These are phyloP conservation scores for Amyloporia xantha DNA, from an alignment of 768 basidiomycete species.

Conservation along the genomic window DNA sequence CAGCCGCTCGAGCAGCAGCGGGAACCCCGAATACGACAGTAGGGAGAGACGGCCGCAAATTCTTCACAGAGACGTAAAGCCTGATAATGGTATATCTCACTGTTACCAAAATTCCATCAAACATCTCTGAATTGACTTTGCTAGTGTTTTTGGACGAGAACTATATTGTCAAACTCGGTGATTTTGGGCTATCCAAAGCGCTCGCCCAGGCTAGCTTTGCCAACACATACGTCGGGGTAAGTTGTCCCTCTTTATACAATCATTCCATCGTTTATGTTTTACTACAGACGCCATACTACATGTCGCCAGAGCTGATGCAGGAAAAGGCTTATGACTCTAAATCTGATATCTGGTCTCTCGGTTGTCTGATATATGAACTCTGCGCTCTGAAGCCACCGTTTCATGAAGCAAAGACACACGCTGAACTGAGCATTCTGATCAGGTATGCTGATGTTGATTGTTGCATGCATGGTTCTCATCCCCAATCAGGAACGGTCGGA, in stretches of 20 bases:
- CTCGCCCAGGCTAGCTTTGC: slow-evolving; percentile 85
- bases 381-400: slow-evolving; percentile 93
- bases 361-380: slow-evolving; percentile 94
- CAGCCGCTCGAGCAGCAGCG: slow-evolving; percentile 39
- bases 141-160: slow-evolving; percentile 84
- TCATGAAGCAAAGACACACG: slow-evolving; percentile 86
- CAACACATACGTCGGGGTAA: slow-evolving; percentile 93
- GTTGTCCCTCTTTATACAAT: slow-evolving; percentile 23
- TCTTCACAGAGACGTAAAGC: slow-evolving; percentile 92
- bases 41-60: slow-evolving; percentile 63
- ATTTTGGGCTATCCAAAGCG: slow-evolving; percentile 94
- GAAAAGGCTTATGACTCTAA: slow-evolving; percentile 97
- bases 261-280: neutral
- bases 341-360: slow-evolving; percentile 97
- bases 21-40: slow-evolving; percentile 30
- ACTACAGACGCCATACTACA: slow-evolving; percentile 94
- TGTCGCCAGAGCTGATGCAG: slow-evolving; percentile 98
- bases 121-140: neutral
- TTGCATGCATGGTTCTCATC: neutral
- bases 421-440: slow-evolving; percentile 77
- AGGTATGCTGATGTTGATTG: slow-evolving; percentile 37
- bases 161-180: slow-evolving; percentile 90
- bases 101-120: neutral
- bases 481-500: slow-evolving; percentile 64
- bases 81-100: slow-evolving; percentile 88